These are phyloP conservation scores for Cordyceps fumosorosea DNA, from an alignment of 2,329 filamentous ascomycete species.

Conservation along the genomic window DNA sequence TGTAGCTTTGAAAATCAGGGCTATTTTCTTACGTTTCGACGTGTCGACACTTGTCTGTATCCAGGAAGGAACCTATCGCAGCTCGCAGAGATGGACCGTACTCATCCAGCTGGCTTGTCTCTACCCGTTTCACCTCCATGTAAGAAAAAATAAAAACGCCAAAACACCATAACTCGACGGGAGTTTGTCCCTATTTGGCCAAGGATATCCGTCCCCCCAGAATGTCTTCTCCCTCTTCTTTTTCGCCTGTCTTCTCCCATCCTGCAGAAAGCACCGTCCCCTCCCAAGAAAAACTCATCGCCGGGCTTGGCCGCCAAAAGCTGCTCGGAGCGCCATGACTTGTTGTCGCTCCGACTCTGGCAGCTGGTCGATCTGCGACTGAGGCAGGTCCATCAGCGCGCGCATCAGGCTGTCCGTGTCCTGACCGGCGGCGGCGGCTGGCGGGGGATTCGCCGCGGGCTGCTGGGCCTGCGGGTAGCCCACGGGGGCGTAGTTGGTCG, in stretches of 20 bases:
- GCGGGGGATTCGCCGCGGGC: slow-evolving; percentile 35
- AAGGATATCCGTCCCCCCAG: background rate
- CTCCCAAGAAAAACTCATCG: slow-evolving; percentile 10
- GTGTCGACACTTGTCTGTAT: too few species aligned
- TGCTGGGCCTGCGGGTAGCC: slow-evolving; percentile 35
- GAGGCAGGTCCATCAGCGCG: slow-evolving; percentile 74
- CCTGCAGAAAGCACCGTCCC: background rate
- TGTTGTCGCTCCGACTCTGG: slow-evolving; percentile 70
- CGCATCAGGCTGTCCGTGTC: slow-evolving; percentile 70
- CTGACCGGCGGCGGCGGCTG: slow-evolving; percentile 34
- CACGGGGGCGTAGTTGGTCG: slow-evolving; percentile 18
- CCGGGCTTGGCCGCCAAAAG: slow-evolving; percentile 42
- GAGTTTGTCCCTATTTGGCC: background rate
- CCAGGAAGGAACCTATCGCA: too few species aligned
- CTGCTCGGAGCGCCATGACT: slow-evolving; percentile 68
- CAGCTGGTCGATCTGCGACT: slow-evolving; percentile 72
- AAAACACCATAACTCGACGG: background rate
- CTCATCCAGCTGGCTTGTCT: background rate
- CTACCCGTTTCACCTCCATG: background rate
- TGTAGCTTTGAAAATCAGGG: too few species aligned
- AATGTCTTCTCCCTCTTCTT: background rate
- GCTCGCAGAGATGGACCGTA: too few species aligned
- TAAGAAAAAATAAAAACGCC: background rate
- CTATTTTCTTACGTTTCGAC: too few species aligned
- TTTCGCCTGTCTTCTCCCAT: too few species aligned